phyloP scores from a whole-genome alignment of 2,329 filamentous ascomycete species.

The Raffaelea ambrosiae region DNA sequence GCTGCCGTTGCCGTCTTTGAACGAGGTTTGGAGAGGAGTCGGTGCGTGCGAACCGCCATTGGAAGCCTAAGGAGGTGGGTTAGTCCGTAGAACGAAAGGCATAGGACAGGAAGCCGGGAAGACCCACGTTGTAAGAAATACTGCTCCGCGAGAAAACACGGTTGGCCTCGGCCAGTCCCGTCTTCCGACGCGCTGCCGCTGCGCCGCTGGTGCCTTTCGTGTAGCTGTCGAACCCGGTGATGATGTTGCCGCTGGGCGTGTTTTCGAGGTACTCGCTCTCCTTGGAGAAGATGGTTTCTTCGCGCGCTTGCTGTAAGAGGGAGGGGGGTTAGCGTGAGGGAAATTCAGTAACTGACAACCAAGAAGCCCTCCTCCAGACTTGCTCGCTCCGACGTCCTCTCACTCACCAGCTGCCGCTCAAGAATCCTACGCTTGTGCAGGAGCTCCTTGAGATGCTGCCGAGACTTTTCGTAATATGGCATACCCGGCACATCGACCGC shows the following conservation, averaged over 20 bases:
- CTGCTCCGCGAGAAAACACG: slow-evolving; percentile 63
- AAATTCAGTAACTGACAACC: neutral
- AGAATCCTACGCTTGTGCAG: slow-evolving; percentile 57
- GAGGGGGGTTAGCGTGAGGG: slow-evolving; percentile 3
- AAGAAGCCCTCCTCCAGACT: neutral
- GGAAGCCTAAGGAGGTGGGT: neutral
- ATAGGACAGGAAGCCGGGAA: too few species aligned
- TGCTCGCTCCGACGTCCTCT: too few species aligned
- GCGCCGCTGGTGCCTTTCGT: slow-evolving; percentile 74
- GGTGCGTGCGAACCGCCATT: slow-evolving; percentile 33
- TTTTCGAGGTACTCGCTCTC: slow-evolving; percentile 88
- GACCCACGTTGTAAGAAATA: slow-evolving; percentile 46
- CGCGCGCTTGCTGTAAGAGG: slow-evolving; percentile 25
- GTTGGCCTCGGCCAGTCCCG: slow-evolving; percentile 58
- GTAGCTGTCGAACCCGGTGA: slow-evolving; percentile 96
- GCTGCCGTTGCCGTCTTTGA: slow-evolving; percentile 26
- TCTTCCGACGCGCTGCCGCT: slow-evolving; percentile 51
- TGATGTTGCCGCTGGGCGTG: slow-evolving; percentile 85
- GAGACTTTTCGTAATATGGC: slow-evolving; percentile 66
- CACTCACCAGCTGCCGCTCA: slow-evolving; percentile 22
- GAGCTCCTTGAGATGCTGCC: slow-evolving; percentile 57
- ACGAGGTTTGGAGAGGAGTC: slow-evolving; percentile 47
- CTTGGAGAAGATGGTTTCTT: slow-evolving; percentile 76
- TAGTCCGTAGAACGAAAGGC: too few species aligned
- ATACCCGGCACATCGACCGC: slow-evolving; percentile 35